Evolutionary conservation across 1,284 basidiomycete species (phyloP), one percentile per base, ranked within the genome.

Genomic region (Cryptococcus jaspeensis): DNA sequence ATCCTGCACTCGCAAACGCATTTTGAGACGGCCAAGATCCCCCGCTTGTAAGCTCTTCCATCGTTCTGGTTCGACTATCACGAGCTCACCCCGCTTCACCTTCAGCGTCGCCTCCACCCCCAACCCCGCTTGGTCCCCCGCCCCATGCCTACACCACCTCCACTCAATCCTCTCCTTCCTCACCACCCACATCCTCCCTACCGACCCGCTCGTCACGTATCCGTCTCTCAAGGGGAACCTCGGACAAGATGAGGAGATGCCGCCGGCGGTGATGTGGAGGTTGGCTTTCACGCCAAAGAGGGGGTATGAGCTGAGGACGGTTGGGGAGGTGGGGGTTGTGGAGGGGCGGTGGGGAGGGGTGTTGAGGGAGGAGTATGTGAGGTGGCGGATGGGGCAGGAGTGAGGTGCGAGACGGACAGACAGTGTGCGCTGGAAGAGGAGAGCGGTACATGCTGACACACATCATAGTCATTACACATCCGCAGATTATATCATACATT

Each of bases 11-110:
- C 84, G 8, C 80, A 82, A 15, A 84, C 87, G 70, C 78, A 81
- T 1, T 92, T 91, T 77, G 81, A 86, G 62, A 90, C 88, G 5
- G 80, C 85, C 44, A 77, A 87, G 62, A 81, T 91, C 45, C 87
- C 89, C 44, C 82, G 87, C 53, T 77, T 87, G 59, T 76, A 18
- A 55, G 76, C 66, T n/a, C 25, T 59, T 28, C 49, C 53, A n/a
- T n/a, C n/a, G n/a, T n/a, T n/a, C n/a, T n/a, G n/a, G n/a, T n/a
- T n/a, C n/a, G n/a, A n/a, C n/a, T n/a, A n/a, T n/a, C 62, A 7
- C 52, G 50, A 3, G 51, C 59, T 6, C 57, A 60, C 43, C 59
- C 64, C 12, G 55, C 55, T 0, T 77, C 71, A 72, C 20, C 63
- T 69, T 9, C 36, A 69, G 67, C 25, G 61, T 68, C 53, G 56